Conservation (phyloP, 2,329 filamentous ascomycete species). For the Ceratocystis harringtonii region DNA sequence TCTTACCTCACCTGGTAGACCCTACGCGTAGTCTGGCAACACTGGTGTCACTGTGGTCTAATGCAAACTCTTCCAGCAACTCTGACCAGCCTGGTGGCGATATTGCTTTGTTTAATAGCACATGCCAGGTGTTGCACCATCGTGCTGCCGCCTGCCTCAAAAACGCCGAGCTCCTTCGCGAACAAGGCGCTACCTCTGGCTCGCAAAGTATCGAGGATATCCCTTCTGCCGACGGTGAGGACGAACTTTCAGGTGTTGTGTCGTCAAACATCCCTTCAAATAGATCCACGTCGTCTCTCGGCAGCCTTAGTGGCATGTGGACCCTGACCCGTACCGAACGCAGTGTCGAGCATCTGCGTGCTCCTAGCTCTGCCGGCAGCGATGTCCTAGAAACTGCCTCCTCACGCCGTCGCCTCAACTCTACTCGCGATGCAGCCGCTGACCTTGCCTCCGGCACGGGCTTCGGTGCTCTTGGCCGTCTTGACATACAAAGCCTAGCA, state of each 20-base stretch:
- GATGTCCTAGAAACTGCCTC: constrained; percentile 25
- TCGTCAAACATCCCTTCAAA: constrained; percentile 19
- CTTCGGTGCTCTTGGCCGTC: constrained; percentile 17
- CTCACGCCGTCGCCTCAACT: constrained; percentile 7
- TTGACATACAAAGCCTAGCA: constrained; percentile 12
- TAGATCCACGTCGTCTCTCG: constrained; percentile 16
- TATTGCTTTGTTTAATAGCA: constrained; percentile 36
- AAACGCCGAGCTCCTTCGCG: constrained; percentile 33
- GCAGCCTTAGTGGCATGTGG: constrained; percentile 17
- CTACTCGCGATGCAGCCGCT: neutral
- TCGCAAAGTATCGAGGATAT: neutral
- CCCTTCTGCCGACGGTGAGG: constrained; percentile 21
- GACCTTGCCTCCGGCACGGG: constrained; percentile 15
- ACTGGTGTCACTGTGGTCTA: constrained; percentile 67
- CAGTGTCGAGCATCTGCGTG: constrained; percentile 23
- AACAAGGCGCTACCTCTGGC: neutral
- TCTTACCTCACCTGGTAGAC: constrained; percentile 83
- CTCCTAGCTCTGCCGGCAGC: constrained; percentile 39
- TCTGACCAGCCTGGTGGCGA: constrained; percentile 32
- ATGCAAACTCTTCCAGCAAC: constrained; percentile 30
- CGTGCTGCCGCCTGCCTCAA: constrained; percentile 38
- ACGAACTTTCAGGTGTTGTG: constrained; percentile 20
- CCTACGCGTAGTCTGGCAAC: constrained; percentile 72
- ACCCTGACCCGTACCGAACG: neutral
- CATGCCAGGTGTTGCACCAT: constrained; percentile 36